Conservation (phyloP, 1,284 basidiomycete genomes). For the Neolentinus lepideus region DNA sequence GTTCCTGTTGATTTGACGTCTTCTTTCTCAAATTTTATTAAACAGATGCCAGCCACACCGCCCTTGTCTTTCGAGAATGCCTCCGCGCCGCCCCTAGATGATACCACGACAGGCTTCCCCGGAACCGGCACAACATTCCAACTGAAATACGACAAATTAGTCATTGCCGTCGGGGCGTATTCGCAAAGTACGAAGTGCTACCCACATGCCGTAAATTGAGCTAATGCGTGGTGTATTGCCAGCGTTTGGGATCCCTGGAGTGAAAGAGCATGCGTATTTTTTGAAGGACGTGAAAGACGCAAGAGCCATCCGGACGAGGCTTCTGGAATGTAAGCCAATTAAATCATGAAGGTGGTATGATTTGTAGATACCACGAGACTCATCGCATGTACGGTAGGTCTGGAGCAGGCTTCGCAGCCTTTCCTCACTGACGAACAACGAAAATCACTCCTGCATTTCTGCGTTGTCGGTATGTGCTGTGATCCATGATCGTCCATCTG, state of each 20-base stretch:
- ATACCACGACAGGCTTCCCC: background rate
- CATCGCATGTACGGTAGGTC: constrained; percentile 33
- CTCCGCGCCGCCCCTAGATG: background rate
- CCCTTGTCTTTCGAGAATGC: constrained; percentile 28
- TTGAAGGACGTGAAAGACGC: constrained; percentile 81
- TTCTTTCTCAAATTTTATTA: background rate
- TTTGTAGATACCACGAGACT: background rate
- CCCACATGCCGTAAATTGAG: constrained; percentile 7
- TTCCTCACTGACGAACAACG: constrained; percentile 59
- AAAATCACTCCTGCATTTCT: constrained; percentile 67
- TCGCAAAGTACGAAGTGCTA: constrained; percentile 55
- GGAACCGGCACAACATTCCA: constrained; percentile 26
- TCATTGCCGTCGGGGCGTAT: constrained; percentile 82
- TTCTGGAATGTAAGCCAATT: constrained; percentile 57
- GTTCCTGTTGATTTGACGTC: background rate
- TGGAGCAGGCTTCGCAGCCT: constrained; percentile 78
- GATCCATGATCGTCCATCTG: constrained; percentile 8
- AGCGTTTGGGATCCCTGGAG: constrained; percentile 63
- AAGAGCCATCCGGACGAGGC: constrained; percentile 64
- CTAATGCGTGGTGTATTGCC: background rate
- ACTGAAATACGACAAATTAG: constrained; percentile 72
- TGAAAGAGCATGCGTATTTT: constrained; percentile 76
- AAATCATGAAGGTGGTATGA: background rate
- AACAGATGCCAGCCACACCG: constrained; percentile 50
- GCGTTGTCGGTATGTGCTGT: constrained; percentile 60